Evolutionary conservation across 352 stramenopile species (phyloP).

Genomic region (Lagenidium sp.): DNA sequence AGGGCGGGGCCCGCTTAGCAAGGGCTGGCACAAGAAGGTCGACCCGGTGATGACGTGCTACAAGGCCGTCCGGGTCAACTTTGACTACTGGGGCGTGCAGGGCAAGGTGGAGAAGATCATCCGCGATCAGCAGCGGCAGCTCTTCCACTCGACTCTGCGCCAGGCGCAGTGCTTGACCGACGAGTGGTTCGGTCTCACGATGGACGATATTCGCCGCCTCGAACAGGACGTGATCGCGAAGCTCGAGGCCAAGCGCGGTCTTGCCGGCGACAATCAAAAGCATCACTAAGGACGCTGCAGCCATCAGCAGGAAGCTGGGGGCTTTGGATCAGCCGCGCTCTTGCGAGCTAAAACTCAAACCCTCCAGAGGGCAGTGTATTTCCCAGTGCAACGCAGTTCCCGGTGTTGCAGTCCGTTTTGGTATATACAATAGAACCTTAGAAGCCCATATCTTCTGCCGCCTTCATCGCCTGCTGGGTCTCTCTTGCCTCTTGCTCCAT

Average conservation of each 20-base stretch:
- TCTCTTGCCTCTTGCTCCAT: conserved; percentile 38
- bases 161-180: conserved; percentile 74
- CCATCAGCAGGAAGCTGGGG: too few relatives aligned
- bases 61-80: conserved; percentile 83
- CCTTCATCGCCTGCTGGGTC: conserved; percentile 35
- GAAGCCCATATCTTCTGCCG: conserved; percentile 46
- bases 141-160: conserved; percentile 47
- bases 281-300: conserved; percentile 8
- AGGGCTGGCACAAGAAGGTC: conserved; percentile 60
- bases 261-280: conserved; percentile 30
- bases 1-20: conserved; percentile 48
- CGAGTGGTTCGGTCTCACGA: conserved; percentile 76
- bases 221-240: conserved; percentile 68
- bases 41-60: conserved; percentile 82
- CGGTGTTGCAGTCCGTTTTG: background rate
- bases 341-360: too few relatives aligned
- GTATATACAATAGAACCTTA: conserved; percentile 8
- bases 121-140: conserved; percentile 71
- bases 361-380: background rate
- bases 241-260: conserved; percentile 59
- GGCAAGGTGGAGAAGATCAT: conserved; percentile 77
- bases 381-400: background rate
- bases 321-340: too few relatives aligned
- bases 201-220: conserved; percentile 78
- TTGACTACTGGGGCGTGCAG: conserved; percentile 84